Conservation (phyloP, 129 eudicot species). For the Flaveria robusta region DNA sequence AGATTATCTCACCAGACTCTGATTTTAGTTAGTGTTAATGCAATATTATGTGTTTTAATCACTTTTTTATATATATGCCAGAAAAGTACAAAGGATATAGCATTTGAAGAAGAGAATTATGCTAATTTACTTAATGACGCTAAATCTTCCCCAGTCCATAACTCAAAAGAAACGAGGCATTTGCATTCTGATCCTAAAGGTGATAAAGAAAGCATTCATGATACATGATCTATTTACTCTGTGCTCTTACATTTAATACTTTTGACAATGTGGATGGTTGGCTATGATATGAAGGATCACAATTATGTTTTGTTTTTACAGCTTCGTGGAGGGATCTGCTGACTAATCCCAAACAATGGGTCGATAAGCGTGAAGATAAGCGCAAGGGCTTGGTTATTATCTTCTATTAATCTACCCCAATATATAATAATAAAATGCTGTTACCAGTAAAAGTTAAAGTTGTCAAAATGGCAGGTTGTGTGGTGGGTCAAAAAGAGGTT, state of each 20-base stretch:
- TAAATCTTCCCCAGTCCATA: constrained; percentile 32
- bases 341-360: constrained; percentile 56
- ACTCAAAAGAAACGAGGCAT: constrained; percentile 24
- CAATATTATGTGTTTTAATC: neutral
- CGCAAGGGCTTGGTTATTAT: constrained; percentile 50
- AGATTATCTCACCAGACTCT: neutral
- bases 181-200: constrained; percentile 19
- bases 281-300: constrained; percentile 5
- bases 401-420: constrained; percentile 13
- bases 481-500: neutral
- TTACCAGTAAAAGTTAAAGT: neutral
- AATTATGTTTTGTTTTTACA: neutral
- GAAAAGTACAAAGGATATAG: constrained; percentile 10
- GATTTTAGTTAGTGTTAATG: constrained; percentile 1
- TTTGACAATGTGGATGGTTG: constrained; percentile 9
- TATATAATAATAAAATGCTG: neutral
- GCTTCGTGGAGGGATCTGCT: constrained; percentile 73
- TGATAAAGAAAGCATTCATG: constrained; percentile 24
- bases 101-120: constrained; percentile 28
- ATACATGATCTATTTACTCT: constrained; percentile 24
- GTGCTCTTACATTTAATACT: constrained; percentile 4
- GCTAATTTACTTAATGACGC: constrained; percentile 11
- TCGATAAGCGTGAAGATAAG: constrained; percentile 65
- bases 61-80: neutral
- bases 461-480: neutral